Conservation (phyloP, 2,329 filamentous ascomycete species). For the Pseudogymnoascus sp. region DNA sequence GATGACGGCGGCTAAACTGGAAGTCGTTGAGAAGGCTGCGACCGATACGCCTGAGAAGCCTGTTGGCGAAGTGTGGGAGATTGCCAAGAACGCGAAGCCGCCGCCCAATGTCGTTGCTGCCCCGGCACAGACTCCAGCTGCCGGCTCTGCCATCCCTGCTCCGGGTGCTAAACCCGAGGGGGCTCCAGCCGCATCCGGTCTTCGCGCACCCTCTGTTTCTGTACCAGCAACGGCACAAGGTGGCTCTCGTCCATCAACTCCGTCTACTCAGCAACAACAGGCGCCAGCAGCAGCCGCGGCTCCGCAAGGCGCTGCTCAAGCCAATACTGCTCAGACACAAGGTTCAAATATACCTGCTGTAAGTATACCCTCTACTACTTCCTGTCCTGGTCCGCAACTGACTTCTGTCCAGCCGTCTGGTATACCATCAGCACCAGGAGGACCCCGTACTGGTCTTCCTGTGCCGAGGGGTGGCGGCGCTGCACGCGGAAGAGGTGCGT, state of each 20-base stretch:
- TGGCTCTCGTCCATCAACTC: not conserved
- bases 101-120: slow-evolving; percentile 15
- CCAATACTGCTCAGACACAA: slow-evolving; percentile 1
- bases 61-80: slow-evolving; percentile 79
- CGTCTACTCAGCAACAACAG: not conserved
- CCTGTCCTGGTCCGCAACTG: not conserved
- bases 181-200: slow-evolving; percentile 8
- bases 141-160: slow-evolving; percentile 8
- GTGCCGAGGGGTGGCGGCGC: slow-evolving; percentile 4
- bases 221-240: not conserved
- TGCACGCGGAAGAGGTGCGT: slow-evolving; percentile 7
- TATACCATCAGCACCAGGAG: not conserved
- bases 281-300: not conserved
- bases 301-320: not conserved
- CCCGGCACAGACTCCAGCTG: slow-evolving; percentile 13
- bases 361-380: not conserved
- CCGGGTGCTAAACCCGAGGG: not conserved
- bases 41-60: slow-evolving; percentile 77
- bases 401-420: slow-evolving; percentile 1
- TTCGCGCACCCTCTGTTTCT: slow-evolving; percentile 8
- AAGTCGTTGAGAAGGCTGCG: slow-evolving; percentile 72
- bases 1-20: slow-evolving; percentile 61
- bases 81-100: slow-evolving; percentile 62
- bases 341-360: slow-evolving; percentile 8
- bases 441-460: slow-evolving; percentile 11